Evolutionary conservation across 768 basidiomycete genomes (phyloP), one percentile per base, ranked within the genome.

Genomic region (Mycena capillaripes): DNA sequence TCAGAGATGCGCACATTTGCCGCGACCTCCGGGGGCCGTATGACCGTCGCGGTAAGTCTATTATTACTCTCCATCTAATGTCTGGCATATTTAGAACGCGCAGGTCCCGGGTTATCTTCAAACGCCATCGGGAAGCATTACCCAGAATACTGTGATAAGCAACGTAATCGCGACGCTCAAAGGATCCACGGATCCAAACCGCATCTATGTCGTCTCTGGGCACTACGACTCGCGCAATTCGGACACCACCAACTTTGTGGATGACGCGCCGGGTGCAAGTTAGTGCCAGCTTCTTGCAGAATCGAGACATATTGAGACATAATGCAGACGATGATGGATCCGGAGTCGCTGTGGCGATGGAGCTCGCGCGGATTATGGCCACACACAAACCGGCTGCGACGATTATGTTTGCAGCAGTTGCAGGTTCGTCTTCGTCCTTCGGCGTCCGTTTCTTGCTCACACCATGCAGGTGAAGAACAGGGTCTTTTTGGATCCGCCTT

Each of bases 331-430:
- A 89, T 72, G 89, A 89, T 70, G 88, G 77, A 1, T 89, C 87
- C 16, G 89, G 88, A 0, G 88, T 89, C 17, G 89, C 89, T 12
- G 82, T 89, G n/a, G 84, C 85, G 0, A 85, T 89, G 84, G 88
- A 89, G 75, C 79, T 89, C 16, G 86, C 87, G 3, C 80, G 89
- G 23, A 81, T 90, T 7, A 84, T 89, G 82, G 86, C 88, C n/a
- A 83, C 81, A 3, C 84, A 86, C 58, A 76, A 81, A 11, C 84
- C 87, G 3, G 81, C 81, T 6, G 86, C 89, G 21, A 89, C 88
- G 3, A 86, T 89, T 70, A 86, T 90, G 75, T 87, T 89, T 48
- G 86, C 83, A 1, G 86, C 84, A 3, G 80, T 23, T 27, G 66
- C 66, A 89, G 76, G 88, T 63, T 34, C 12, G 57, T 36, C 44